These are phyloP conservation scores for Termitomyces heimii DNA, from an alignment of 768 basidiomycete genomes.

Conservation along the genomic window DNA sequence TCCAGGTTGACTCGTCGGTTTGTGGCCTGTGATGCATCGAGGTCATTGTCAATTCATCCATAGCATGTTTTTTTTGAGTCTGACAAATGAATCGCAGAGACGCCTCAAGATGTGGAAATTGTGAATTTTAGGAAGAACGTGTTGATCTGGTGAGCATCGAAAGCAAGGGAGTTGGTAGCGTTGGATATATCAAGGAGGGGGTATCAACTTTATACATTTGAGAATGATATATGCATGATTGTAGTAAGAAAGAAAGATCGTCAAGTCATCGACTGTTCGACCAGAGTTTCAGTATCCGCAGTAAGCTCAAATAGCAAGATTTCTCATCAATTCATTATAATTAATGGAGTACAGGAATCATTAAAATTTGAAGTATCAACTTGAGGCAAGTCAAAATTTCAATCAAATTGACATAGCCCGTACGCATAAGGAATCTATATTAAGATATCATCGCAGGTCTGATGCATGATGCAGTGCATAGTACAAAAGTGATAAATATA, in stretches of 20 bases:
- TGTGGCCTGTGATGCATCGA: conserved; percentile 17
- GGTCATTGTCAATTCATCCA: neutral
- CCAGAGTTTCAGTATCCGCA: neutral
- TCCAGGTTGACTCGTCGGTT: conserved; percentile 15
- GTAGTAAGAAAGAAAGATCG: neutral
- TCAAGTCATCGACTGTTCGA: neutral
- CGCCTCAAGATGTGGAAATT: too few species aligned
- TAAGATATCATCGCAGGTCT: neutral
- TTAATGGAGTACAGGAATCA: neutral
- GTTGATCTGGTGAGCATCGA: neutral
- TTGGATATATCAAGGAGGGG: neutral
- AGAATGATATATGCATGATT: neutral
- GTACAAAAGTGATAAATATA: neutral
- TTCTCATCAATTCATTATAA: neutral
- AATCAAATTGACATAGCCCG: neutral
- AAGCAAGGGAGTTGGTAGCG: neutral
- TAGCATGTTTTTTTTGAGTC: too few species aligned
- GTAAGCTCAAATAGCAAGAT: neutral
- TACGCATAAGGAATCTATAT: neutral
- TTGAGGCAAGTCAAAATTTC: too few species aligned
- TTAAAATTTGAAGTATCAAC: too few species aligned
- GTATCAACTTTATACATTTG: neutral
- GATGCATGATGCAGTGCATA: neutral
- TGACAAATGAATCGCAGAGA: neutral
- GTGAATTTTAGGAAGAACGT: too few species aligned